phyloP scores from a whole-genome alignment of 805 yeast species.

The Spencermartinsiella europaea region DNA sequence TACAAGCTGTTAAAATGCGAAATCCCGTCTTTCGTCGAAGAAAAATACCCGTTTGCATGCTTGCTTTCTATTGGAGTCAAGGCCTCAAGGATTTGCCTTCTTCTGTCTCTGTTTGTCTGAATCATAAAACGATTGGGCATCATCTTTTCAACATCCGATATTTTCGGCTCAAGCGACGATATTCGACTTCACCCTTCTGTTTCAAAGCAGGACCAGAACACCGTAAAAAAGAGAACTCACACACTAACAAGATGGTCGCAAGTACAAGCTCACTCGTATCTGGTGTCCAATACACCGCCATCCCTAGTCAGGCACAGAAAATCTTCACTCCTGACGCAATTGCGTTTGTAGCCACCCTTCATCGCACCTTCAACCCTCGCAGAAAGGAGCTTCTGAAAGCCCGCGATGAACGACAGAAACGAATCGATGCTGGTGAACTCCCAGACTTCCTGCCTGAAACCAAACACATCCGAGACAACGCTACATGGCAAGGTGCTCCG shows the following conservation, averaged over 20 bases:
- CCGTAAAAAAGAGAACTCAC: too few relatives aligned
- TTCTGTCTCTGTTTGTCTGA: too few relatives aligned
- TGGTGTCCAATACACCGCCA: constrained; percentile 53
- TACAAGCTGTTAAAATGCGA: too few relatives aligned
- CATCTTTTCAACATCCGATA: too few relatives aligned
- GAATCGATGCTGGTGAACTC: constrained; percentile 55
- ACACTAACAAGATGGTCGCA: constrained; percentile 24
- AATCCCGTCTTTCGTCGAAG: too few relatives aligned
- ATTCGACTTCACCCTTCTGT: too few relatives aligned
- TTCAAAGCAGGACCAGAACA: too few relatives aligned
- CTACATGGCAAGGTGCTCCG: constrained; percentile 66
- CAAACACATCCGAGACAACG: constrained; percentile 53
- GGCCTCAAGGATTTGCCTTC: too few relatives aligned
- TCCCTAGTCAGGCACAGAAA: constrained; percentile 45
- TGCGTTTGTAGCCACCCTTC: constrained; percentile 61
- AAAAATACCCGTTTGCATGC: too few relatives aligned
- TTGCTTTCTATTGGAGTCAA: too few relatives aligned
- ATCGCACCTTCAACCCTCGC: constrained; percentile 54
- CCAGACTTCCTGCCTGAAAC: constrained; percentile 72
- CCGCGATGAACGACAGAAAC: constrained; percentile 50
- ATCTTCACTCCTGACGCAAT: constrained; percentile 58
- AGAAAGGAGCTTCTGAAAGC: constrained; percentile 52
- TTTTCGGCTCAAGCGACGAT: too few relatives aligned
- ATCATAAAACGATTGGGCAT: too few relatives aligned
- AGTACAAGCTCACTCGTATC: constrained; percentile 25